Evolutionary conservation across 768 basidiomycete species (phyloP), one percentile per base, ranked within the genome.

Genomic region (Mycena crocata): DNA sequence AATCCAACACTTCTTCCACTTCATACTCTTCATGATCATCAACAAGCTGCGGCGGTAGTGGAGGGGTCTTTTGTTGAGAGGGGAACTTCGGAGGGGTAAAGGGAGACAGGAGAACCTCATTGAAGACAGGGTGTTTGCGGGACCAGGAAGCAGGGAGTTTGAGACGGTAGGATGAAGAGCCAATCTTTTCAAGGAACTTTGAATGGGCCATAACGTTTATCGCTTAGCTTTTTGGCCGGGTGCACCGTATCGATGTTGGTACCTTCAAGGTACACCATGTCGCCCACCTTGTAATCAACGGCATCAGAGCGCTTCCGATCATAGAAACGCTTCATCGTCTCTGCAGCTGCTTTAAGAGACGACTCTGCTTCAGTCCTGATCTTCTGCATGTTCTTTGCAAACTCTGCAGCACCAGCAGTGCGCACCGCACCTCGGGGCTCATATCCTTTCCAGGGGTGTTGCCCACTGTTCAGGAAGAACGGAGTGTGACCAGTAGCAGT

Each of bases 391-490:
- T 73, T 60, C 8, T 64, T 45, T 2, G 71, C 71, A 57, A 71
- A 78, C 13, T 71, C 57, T 10, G 65, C 49, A 12, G 75, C 72
- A 10, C 56, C 42, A 8, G 62, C 44, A 17, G 73, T 71, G 17
- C 64, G 39, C 14, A 73, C 57, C 35, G 64, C 58, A 3, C 55
- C n/a, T n/a, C 64, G 71, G 1, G 66, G 70, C 28, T 74, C 61
- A 15, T 71, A 50, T 3, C 73, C 48, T 19, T 67, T 57, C 15
- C 64, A 50, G 2, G 76, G 77, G 40, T 79, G 57, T 28, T 68
- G 70, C 24, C 79, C 76, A 44, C 76, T 70, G 65, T 77, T 78
- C 9, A 75, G 46, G 39, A 74, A 77, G 71, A 80, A 80, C 0
- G 77, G 80, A 15, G 75, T 69, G n/a, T 72, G 55, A 1, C 75